Conservation (phyloP, 306 rosid species). For the Citrullus amarus region DNA sequence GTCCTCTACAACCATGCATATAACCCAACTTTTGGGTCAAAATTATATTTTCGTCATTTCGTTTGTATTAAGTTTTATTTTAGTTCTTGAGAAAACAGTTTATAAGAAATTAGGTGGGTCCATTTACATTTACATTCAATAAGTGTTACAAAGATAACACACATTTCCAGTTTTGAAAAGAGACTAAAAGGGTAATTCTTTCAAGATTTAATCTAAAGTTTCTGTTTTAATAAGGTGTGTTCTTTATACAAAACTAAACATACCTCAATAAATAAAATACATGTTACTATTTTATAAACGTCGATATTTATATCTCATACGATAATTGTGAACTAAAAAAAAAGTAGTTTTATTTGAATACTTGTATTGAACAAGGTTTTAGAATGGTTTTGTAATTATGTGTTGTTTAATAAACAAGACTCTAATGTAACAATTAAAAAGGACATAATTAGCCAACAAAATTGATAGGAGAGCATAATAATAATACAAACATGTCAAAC, state of each 20-base stretch:
- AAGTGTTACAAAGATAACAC: too few species aligned
- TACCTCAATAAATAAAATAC: not conserved
- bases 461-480: not conserved
- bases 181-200: too few species aligned
- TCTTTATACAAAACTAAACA: too few species aligned
- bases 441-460: not conserved
- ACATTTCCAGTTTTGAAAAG: too few species aligned
- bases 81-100: not conserved
- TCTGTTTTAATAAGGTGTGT: not conserved
- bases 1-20: not conserved
- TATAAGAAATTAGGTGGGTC: not conserved
- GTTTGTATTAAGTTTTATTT: not conserved
- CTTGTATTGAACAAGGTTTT: not conserved
- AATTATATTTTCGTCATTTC: not conserved
- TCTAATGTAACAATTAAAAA: not conserved
- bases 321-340: too few species aligned
- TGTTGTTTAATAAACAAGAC: not conserved
- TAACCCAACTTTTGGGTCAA: not conserved
- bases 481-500: constrained; percentile 1
- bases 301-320: not conserved
- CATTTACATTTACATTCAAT: not conserved
- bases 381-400: not conserved
- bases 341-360: not conserved
- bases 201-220: too few species aligned
- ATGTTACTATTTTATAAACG: not conserved